Conservation (phyloP, 768 basidiomycete genomes). For the Kwoniella europaea region DNA sequence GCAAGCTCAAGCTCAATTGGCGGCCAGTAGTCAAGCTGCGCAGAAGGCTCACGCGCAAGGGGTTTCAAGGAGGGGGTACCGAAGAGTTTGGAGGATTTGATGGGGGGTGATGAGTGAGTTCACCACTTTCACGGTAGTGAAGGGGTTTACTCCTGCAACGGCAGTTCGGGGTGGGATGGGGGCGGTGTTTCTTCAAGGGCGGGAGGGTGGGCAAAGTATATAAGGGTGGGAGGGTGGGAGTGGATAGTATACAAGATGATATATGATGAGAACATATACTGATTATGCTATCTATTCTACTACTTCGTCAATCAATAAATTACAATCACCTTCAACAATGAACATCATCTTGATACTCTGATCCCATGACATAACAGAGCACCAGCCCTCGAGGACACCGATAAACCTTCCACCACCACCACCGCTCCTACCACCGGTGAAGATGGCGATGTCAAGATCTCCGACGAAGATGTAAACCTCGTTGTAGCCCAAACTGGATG, state of each 20-base stretch:
- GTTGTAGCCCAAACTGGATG: conserved; percentile 89
- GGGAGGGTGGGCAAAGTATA: too few species aligned
- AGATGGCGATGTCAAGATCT: conserved; percentile 61
- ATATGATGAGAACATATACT: background rate
- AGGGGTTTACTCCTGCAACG: background rate
- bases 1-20: conserved; percentile 74
- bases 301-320: background rate
- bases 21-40: conserved; percentile 58
- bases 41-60: conserved; percentile 62
- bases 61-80: conserved; percentile 72
- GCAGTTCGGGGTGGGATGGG: conserved; percentile 8
- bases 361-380: conserved; percentile 32
- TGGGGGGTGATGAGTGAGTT: conserved; percentile 56
- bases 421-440: conserved; percentile 27
- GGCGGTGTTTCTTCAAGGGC: background rate
- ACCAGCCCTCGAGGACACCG: conserved; percentile 44
- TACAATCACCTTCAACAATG: background rate
- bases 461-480: conserved; percentile 92
- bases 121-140: background rate
- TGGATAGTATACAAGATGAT: background rate
- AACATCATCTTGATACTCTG: background rate
- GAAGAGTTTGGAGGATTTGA: conserved; percentile 64
- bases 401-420: conserved; percentile 23
- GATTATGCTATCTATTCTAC: background rate
- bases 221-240: background rate